These are phyloP conservation scores for Botrytis porri DNA, from an alignment of 2,329 filamentous ascomycete species.

Conservation along the genomic window DNA sequence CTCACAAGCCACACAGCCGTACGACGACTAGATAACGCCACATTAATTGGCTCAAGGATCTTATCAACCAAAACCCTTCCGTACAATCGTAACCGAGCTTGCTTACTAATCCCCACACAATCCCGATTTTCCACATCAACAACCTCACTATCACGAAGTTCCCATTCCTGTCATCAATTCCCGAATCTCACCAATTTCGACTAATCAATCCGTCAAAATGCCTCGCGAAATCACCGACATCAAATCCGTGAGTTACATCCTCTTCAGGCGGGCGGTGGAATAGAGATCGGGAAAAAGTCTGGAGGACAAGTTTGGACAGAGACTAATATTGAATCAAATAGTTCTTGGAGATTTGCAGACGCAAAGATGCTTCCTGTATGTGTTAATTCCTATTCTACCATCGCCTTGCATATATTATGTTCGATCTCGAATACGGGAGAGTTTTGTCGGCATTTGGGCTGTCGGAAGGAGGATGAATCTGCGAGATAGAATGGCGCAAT, in stretches of 20 bases:
- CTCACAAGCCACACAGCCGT: not conserved
- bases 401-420: not conserved
- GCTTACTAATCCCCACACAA: slow-evolving; percentile 27
- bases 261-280: not conserved
- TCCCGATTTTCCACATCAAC: slow-evolving; percentile 18
- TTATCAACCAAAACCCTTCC: slow-evolving; percentile 12
- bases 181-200: slow-evolving; percentile 26
- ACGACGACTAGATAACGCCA: slow-evolving; percentile 5
- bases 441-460: slow-evolving; percentile 2
- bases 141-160: slow-evolving; percentile 21
- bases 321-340: slow-evolving; percentile 40
- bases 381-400: slow-evolving; percentile 39
- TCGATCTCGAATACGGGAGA: not conserved
- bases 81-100: slow-evolving; percentile 20
- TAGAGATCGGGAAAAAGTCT: not conserved
- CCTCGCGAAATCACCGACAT: slow-evolving; percentile 97
- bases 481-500: slow-evolving; percentile 1
- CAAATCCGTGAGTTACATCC: slow-evolving; percentile 63
- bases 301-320: not conserved
- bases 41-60: not conserved
- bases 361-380: slow-evolving; percentile 99
- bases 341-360: slow-evolving; percentile 99
- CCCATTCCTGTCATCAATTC: slow-evolving; percentile 15
- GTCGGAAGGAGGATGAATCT: not conserved
- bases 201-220: slow-evolving; percentile 69